Evolutionary conservation across 768 basidiomycete genomes (phyloP).

Genomic region (Suillus lakei): DNA sequence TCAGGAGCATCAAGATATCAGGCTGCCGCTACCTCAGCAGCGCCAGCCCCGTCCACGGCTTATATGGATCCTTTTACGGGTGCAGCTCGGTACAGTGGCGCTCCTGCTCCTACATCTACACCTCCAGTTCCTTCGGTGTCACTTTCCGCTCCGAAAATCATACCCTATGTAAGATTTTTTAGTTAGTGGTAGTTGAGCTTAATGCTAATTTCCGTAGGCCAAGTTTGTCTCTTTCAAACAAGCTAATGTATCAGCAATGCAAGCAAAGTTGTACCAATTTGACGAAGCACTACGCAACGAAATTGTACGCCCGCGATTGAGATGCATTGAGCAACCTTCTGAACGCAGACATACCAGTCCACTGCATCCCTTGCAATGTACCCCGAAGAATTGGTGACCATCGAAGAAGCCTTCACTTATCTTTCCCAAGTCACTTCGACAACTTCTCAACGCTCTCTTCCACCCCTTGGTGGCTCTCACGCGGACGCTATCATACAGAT

Average conservation of each 20-base stretch:
- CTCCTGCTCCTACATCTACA: conserved; percentile 39
- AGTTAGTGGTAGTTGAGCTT: conserved; percentile 5
- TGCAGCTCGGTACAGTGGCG: conserved; percentile 60
- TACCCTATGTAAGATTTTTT: conserved; percentile 53
- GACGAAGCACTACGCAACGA: conserved; percentile 69
- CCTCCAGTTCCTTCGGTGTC: conserved; percentile 38
- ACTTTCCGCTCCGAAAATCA: conserved; percentile 40
- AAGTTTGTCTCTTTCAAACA: conserved; percentile 82
- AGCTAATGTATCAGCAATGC: conserved; percentile 80
- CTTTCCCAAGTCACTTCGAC: conserved; percentile 54
- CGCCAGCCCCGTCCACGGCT: conserved; percentile 38
- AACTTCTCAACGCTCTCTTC: conserved; percentile 29
- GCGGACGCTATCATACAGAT: conserved; percentile 66
- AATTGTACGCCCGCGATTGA: conserved; percentile 52
- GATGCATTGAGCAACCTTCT: neutral
- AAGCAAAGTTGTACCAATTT: conserved; percentile 76
- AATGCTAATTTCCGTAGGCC: conserved; percentile 42
- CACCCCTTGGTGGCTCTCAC: conserved; percentile 50
- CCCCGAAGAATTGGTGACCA: conserved; percentile 57
- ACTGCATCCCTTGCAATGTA: conserved; percentile 74
- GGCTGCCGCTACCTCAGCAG: conserved; percentile 36
- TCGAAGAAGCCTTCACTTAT: conserved; percentile 69
- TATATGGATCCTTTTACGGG: conserved; percentile 77
- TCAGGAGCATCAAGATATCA: conserved; percentile 70
- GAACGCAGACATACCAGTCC: conserved; percentile 47